Conservation (phyloP, 73 alveolate species). For the Stentor coeruleus region DNA sequence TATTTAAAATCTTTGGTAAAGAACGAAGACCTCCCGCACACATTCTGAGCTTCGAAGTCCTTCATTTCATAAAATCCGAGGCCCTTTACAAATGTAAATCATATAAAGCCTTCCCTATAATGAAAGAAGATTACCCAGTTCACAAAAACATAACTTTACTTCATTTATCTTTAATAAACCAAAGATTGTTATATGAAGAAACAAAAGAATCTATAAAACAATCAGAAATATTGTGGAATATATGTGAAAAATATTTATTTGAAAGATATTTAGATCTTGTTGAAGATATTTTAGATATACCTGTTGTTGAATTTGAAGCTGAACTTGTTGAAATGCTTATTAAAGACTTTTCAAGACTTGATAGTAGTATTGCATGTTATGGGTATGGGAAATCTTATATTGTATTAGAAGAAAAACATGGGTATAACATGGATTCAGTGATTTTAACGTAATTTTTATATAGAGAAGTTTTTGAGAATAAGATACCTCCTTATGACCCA, state of each 20-base stretch:
- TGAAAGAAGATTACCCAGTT: neutral
- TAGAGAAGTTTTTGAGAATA: conserved; percentile 16
- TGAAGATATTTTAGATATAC: neutral
- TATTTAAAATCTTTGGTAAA: neutral
- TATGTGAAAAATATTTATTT: conserved; percentile 21
- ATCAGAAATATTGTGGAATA: neutral
- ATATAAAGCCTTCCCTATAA: neutral
- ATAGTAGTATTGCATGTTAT: conserved; percentile 5
- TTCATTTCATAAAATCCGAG: neutral
- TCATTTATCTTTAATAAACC: neutral
- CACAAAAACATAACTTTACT: conserved; percentile 23
- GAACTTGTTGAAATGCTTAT: conserved; percentile 19
- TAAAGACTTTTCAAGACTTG: conserved; percentile 1
- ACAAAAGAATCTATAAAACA: conserved; percentile 2
- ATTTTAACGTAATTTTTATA: neutral
- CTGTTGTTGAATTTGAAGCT: conserved; percentile 13
- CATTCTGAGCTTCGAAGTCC: neutral
- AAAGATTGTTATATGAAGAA: conserved; percentile 17
- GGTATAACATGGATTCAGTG: conserved; percentile 6
- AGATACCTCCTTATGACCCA: neutral
- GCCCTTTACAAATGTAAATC: neutral
- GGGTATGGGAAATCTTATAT: conserved; percentile 2
- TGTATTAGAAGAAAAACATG: conserved; percentile 11
- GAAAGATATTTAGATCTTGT: conserved; percentile 23
- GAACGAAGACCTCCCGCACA: conserved; percentile 21